Evolutionary conservation across 345 rosid genomes (phyloP), one percentile per base, ranked within the genome.

Genomic region (Cardamine chenopodiifolia): DNA sequence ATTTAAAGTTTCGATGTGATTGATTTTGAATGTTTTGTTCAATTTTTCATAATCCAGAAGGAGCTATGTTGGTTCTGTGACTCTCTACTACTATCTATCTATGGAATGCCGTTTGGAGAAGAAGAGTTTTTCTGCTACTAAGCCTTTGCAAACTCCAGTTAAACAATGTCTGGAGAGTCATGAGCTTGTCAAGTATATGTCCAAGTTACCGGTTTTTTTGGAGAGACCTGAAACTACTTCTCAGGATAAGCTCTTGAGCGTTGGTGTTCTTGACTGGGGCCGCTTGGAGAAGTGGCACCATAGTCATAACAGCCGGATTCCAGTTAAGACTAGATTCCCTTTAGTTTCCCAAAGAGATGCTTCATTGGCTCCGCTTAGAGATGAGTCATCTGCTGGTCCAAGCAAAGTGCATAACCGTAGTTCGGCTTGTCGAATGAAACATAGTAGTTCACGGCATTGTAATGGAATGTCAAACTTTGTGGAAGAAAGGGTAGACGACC

Each of bases 191-290:
- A 91, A 86, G 86, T 86, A 87, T 79, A 92, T 95, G 99, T 90
- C 97, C 0, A 85, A 85, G 56, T 73, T 95, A 81, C 97, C 99
- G 4, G 84, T 84, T 83, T 95, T 83, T 86, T 82, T 91, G 75
- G 89, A 87, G 87, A 82, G 79, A 81, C 79, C 89, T 54, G 83
- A 81, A 73, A 75, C 78, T 3, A 76, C 77, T 2, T 83, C 68
- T 35, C 78, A 82, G 60, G 97, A 89, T 55, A 89, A 81, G 57
- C 83, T 85, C 70, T 79, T 90, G 75, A 92, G 85, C 40, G 83
- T 95, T 67, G 99, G 99, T 79, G 99, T 95, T 68, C 96, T 95
- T 74, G 91, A 90, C 58, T 92, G 97, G 99, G 79, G 86, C 6
- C 92, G 88, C 48, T 86, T 95, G 26, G 95, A 95, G 74, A 90